Evolutionary conservation across 805 yeast species (phyloP).

Genomic region (Saturnispora gosingensis): DNA sequence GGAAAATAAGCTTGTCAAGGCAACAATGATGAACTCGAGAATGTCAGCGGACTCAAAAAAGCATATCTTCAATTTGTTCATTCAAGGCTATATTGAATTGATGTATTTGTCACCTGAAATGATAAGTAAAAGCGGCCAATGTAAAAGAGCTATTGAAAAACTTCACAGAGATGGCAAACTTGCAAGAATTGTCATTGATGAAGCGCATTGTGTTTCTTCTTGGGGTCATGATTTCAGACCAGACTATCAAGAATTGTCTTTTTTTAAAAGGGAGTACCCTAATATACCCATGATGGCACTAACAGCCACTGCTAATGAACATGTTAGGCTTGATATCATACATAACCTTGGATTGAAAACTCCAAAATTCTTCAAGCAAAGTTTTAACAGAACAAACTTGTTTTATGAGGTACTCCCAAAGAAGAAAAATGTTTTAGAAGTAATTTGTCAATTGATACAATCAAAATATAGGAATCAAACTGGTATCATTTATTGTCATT

Average conservation of each 20-base stretch:
- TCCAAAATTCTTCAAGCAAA: constrained; percentile 69
- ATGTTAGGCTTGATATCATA: constrained; percentile 77
- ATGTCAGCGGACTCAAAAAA: constrained; percentile 55
- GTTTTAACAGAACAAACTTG: constrained; percentile 84
- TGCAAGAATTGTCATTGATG: constrained; percentile 90
- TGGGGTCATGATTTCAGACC: constrained; percentile 99
- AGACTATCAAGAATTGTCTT: constrained; percentile 75
- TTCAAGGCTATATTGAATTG: constrained; percentile 59
- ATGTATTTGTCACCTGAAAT: constrained; percentile 92
- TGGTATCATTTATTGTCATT: constrained; percentile 91
- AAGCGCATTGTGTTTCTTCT: constrained; percentile 95
- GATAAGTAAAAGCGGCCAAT: constrained; percentile 66
- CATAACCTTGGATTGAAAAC: constrained; percentile 58
- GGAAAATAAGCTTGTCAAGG: constrained; percentile 54
- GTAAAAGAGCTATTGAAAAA: constrained; percentile 51
- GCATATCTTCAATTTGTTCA: constrained; percentile 51
- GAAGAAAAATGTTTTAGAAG: constrained; percentile 43
- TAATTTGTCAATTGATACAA: constrained; percentile 48
- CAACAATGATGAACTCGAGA: constrained; percentile 83
- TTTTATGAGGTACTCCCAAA: constrained; percentile 71
- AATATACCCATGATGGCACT: constrained; percentile 87
- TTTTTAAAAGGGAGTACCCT: constrained; percentile 66
- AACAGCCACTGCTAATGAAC: constrained; percentile 94
- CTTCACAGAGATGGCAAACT: constrained; percentile 47
- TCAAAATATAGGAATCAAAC: constrained; percentile 46